A percentile compares a stretch with the other conserved stretches of the same genome.
Conservation (phyloP, 768 basidiomycete species). For the Agaricus sinodeliciosus region DNA sequence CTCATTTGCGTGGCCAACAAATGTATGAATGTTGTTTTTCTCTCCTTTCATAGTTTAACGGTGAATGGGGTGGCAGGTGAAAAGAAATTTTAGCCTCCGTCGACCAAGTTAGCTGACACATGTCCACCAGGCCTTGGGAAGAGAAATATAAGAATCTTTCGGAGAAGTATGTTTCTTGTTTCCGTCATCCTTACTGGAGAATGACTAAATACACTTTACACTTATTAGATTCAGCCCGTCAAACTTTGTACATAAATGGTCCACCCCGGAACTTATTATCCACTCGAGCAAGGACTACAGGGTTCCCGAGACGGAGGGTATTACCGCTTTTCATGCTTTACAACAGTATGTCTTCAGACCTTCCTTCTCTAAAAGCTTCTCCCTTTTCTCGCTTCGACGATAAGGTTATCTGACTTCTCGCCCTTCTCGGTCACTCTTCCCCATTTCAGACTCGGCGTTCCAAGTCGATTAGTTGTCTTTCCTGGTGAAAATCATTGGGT, state of each 20-base stretch:
- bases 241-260: conserved; percentile 80
- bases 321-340: conserved; percentile 79
- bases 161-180: conserved; percentile 39
- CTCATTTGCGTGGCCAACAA: neutral
- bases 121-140: conserved; percentile 55
- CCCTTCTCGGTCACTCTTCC: neutral
- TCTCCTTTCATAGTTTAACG: conserved; percentile 54
- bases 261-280: conserved; percentile 77
- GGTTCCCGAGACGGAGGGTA: conserved; percentile 78
- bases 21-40: neutral
- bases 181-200: too few relatives aligned
- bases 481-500: conserved; percentile 95
- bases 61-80: conserved; percentile 72
- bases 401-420: neutral
- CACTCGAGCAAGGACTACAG: conserved; percentile 89
- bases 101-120: neutral
- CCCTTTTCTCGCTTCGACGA: too few relatives aligned
- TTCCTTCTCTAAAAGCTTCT: neutral
- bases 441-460: conserved; percentile 52
- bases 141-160: conserved; percentile 44
- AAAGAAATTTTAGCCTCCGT: neutral
- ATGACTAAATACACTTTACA: neutral
- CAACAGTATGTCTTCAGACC: conserved; percentile 53
- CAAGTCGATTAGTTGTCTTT: conserved; percentile 76
- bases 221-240: conserved; percentile 64